Evolutionary conservation across 495 filamentous ascomycete species (phyloP).

Genomic region (Talaromyces ruber): DNA sequence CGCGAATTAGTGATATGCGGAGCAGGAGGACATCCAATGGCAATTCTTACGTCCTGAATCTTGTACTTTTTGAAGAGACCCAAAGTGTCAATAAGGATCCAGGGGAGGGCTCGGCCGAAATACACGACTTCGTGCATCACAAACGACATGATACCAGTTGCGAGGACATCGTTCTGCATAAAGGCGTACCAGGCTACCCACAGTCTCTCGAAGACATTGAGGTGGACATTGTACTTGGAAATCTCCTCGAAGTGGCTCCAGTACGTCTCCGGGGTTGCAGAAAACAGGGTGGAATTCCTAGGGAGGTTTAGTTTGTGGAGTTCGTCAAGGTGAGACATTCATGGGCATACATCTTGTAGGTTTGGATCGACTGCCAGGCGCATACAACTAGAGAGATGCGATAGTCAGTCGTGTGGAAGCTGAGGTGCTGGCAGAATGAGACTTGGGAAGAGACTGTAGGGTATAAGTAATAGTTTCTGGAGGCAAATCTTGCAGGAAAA

Average conservation of each 20-base stretch:
- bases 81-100: constrained; percentile 77
- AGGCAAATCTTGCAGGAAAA: not conserved
- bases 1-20: not conserved
- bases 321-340: not conserved
- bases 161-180: constrained; percentile 85
- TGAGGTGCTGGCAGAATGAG: not conserved
- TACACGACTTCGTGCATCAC: constrained; percentile 80
- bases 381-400: not conserved
- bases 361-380: not conserved
- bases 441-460: not conserved
- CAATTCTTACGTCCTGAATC: constrained; percentile 63
- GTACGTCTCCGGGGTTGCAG: constrained; percentile 49
- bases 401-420: not conserved
- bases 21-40: not conserved
- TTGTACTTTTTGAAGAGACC: constrained; percentile 85
- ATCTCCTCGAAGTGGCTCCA: constrained; percentile 72
- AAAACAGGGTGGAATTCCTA: constrained; percentile 40
- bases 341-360: not conserved
- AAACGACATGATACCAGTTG: constrained; percentile 90
- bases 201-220: constrained; percentile 68
- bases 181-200: constrained; percentile 90
- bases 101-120: constrained; percentile 77
- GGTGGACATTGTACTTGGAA: constrained; percentile 69
- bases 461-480: not conserved
- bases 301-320: not conserved